These are phyloP conservation scores for Pleurotus cornucopiae DNA, from an alignment of 768 basidiomycete species.

Conservation along the genomic window DNA sequence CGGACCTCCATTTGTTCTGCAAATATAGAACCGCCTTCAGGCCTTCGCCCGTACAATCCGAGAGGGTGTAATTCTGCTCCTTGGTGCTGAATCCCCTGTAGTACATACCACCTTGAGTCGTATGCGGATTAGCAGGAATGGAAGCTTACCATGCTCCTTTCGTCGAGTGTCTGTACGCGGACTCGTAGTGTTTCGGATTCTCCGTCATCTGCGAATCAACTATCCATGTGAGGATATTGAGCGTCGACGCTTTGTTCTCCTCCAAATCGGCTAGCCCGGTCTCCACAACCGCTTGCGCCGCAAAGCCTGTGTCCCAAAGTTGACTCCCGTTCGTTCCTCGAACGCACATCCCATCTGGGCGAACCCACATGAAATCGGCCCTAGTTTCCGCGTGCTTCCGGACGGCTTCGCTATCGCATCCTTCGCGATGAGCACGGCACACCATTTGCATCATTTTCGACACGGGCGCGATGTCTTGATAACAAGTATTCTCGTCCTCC, in stretches of 20 bases:
- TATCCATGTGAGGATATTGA: conserved; percentile 69
- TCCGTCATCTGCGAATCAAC: conserved; percentile 68
- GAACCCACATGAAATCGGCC: conserved; percentile 93
- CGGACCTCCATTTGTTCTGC: conserved; percentile 76
- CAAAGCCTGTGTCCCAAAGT: conserved; percentile 93
- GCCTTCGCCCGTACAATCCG: conserved; percentile 94
- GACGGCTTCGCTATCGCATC: conserved; percentile 72
- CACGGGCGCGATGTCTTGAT: conserved; percentile 88
- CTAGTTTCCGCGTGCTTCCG: conserved; percentile 71
- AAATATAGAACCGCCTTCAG: conserved; percentile 88
- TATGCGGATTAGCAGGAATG: not conserved
- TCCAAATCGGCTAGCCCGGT: conserved; percentile 72
- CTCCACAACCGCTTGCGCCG: conserved; percentile 89
- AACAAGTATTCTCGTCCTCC: conserved; percentile 94
- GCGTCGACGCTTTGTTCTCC: conserved; percentile 60
- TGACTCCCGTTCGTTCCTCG: conserved; percentile 93
- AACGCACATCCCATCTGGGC: conserved; percentile 90
- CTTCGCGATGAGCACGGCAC: conserved; percentile 71
- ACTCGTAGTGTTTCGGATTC: conserved; percentile 60
- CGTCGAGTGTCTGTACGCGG: conserved; percentile 60
- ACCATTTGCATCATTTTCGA: conserved; percentile 96
- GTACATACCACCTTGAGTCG: not conserved
- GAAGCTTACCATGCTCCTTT: conserved; percentile 49
- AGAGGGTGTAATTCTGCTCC: conserved; percentile 93
- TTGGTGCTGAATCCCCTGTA: conserved; percentile 56